Evolutionary conservation across 1,139 yeast genomes (phyloP).

Genomic region (Geotrichum carabidarum): DNA sequence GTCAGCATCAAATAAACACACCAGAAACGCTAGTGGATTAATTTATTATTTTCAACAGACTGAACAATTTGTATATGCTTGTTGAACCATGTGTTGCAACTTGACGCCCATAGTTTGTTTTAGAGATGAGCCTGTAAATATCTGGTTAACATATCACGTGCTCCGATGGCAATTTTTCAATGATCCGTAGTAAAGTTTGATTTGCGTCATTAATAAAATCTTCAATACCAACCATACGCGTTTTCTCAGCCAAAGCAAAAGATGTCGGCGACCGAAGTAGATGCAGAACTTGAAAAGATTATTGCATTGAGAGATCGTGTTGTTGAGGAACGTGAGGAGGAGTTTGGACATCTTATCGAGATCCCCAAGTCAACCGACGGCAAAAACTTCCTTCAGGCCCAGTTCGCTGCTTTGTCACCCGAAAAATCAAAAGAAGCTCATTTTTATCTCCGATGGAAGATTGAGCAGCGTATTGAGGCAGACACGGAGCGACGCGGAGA

Average conservation of each 20-base stretch:
- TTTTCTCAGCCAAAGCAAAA: no score
- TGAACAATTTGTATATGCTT: background rate
- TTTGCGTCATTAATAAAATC: background rate
- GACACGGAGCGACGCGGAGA: slow-evolving; percentile 14
- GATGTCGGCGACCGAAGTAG: slow-evolving; percentile 12
- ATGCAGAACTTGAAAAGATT: slow-evolving; percentile 25
- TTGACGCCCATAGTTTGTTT: background rate
- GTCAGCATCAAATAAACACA: slow-evolving; percentile 68
- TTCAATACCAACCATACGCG: no score
- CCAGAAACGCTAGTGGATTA: slow-evolving; percentile 2
- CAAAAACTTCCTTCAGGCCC: background rate
- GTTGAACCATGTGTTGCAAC: background rate
- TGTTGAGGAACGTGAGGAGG: slow-evolving; percentile 18
- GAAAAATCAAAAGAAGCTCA: slow-evolving; percentile 21
- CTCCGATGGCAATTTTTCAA: background rate
- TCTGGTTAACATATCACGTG: background rate
- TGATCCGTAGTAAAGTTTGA: background rate
- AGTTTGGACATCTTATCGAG: slow-evolving; percentile 2
- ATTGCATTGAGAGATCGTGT: slow-evolving; percentile 26
- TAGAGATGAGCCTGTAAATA: background rate
- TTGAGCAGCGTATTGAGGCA: slow-evolving; percentile 24
- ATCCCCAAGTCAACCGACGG: background rate
- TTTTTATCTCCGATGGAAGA: slow-evolving; percentile 23
- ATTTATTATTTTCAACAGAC: background rate
- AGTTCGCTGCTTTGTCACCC: slow-evolving; percentile 19